These are phyloP conservation scores for Daphne laureola DNA, from an alignment of 441 rosid genomes.

Conservation along the genomic window DNA sequence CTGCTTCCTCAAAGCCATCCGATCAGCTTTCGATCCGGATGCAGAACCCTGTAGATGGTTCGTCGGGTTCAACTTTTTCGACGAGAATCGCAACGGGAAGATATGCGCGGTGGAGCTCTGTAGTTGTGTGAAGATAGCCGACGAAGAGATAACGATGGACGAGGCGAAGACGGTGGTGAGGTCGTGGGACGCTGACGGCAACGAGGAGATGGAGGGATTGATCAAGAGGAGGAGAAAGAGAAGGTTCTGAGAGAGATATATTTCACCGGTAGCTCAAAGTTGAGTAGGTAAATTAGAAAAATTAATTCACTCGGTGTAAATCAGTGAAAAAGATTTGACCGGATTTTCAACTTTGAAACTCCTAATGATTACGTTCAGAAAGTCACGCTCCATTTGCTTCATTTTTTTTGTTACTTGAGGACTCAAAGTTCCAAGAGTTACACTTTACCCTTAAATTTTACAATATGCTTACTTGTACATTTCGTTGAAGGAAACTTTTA, in stretches of 20 bases:
- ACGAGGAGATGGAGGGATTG: conserved; percentile 46
- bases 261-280: too few species aligned
- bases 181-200: conserved; percentile 40
- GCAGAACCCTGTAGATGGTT: conserved; percentile 29
- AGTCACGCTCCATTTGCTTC: too few species aligned
- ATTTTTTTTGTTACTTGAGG: too few species aligned
- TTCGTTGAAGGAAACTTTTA: too few species aligned
- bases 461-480: too few species aligned
- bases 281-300: too few species aligned
- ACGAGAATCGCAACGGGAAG: conserved; percentile 48
- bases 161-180: conserved; percentile 46
- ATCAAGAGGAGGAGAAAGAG: conserved; percentile 38
- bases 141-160: conserved; percentile 36
- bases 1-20: conserved; percentile 24
- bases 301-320: too few species aligned
- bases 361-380: too few species aligned
- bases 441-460: too few species aligned
- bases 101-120: conserved; percentile 46
- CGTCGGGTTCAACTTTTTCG: conserved; percentile 42
- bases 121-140: conserved; percentile 35
- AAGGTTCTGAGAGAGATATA: conserved; percentile 34
- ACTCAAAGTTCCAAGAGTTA: too few species aligned
- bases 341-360: too few species aligned
- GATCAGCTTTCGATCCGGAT: conserved; percentile 57
- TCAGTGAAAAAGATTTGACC: too few species aligned